A percentile compares a stretch with the other conserved stretches of the same genome.
phyloP scores from a whole-genome alignment of 2,329 filamentous ascomycete genomes.

The Curvularia verruculosa region DNA sequence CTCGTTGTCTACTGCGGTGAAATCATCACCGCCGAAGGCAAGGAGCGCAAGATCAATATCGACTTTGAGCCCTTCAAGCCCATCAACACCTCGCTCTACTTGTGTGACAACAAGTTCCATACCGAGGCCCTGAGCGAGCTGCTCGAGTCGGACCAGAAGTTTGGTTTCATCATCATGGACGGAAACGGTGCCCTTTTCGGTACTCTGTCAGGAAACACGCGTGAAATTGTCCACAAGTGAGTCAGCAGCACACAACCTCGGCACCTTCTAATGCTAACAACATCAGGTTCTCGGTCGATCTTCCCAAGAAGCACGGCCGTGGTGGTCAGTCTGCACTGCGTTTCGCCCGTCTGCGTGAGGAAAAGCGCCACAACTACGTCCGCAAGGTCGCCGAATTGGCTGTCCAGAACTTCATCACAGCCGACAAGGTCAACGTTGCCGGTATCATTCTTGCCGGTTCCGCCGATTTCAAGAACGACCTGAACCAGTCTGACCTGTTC shows the following conservation, averaged over 20 bases:
- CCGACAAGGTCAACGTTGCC: conserved; percentile 97
- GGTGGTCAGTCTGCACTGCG: conserved; percentile 99
- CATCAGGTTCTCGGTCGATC: conserved; percentile 80
- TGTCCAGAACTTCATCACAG: conserved; percentile 98
- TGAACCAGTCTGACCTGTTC: conserved; percentile 97
- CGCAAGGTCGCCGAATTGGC: conserved; percentile 97
- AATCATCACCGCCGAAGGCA: conserved; percentile 98
- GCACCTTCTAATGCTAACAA: not conserved
- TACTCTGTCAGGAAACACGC: conserved; percentile 94
- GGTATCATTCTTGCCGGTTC: conserved; percentile 95
- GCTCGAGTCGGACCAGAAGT: conserved; percentile 98
- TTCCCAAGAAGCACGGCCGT: conserved; percentile 99
- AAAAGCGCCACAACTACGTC: conserved; percentile 99
- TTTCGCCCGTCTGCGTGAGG: conserved; percentile 98
- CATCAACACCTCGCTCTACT: conserved; percentile 98
- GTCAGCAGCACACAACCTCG: conserved; percentile 2
- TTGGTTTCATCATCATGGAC: conserved; percentile 99
- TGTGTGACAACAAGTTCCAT: conserved; percentile 99
- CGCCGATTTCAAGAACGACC: conserved; percentile 99
- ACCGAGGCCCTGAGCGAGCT: conserved; percentile 96
- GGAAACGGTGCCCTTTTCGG: conserved; percentile 98
- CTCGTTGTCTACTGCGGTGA: conserved; percentile 99
- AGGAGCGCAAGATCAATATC: conserved; percentile 99
- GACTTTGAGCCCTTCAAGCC: conserved; percentile 99
- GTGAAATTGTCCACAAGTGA: conserved; percentile 89